Evolutionary conservation across 139 green algal genomes (phyloP).

Genomic region (Pseudopediastrum boryanum): DNA sequence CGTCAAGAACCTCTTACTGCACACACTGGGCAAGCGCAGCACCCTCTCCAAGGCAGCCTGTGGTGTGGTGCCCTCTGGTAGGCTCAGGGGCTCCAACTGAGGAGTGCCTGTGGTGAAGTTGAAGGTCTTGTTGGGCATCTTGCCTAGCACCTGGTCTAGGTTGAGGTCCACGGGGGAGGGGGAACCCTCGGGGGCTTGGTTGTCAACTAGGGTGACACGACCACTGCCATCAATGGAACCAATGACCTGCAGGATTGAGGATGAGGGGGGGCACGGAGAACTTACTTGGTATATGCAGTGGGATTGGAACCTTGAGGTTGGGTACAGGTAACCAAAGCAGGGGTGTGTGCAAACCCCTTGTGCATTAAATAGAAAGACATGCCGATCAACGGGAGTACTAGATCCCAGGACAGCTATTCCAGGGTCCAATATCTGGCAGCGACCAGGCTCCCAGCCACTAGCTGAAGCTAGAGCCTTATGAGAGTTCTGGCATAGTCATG

Average conservation of each 20-base stretch:
- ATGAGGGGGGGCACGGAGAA: too few relatives aligned
- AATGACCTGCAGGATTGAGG: constrained; percentile 89
- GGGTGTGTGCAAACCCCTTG: too few relatives aligned
- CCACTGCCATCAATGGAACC: constrained; percentile 91
- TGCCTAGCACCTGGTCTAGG: constrained; percentile 95
- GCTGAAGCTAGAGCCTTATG: too few relatives aligned
- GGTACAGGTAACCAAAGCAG: too few relatives aligned
- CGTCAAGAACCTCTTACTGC: constrained; percentile 99
- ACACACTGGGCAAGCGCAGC: constrained; percentile 89
- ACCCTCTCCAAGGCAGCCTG: constrained; percentile 76
- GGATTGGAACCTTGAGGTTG: too few relatives aligned
- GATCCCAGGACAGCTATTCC: too few relatives aligned
- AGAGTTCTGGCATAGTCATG: constrained; percentile 9
- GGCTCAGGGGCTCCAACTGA: constrained; percentile 51
- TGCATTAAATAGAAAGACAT: too few relatives aligned
- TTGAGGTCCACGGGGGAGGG: constrained; percentile 91
- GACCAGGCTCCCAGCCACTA: too few relatives aligned
- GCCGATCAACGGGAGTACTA: too few relatives aligned
- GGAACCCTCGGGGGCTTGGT: constrained; percentile 51
- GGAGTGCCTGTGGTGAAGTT: constrained; percentile 55
- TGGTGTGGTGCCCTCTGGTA: constrained; percentile 57
- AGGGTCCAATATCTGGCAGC: too few relatives aligned
- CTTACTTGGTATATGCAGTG: too few relatives aligned
- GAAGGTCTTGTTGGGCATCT: constrained; percentile 98
- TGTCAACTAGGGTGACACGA: constrained; percentile 86